Conservation (phyloP, 305 asterid genomes). For the Fraxinus albicans region DNA sequence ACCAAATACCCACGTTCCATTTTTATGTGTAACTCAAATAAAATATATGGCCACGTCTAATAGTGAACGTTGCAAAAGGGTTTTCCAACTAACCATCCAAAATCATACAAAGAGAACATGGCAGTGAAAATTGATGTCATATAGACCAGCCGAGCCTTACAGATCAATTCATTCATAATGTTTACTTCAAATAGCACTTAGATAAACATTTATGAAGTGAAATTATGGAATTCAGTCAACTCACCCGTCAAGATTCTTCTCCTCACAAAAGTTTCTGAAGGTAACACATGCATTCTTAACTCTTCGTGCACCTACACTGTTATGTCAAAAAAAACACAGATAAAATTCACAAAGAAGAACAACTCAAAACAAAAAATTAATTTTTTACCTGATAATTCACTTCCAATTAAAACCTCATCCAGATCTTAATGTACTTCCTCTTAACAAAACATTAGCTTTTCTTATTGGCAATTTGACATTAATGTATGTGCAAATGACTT, state of each 20-base stretch:
- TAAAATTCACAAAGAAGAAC: neutral
- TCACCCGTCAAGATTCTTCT: constrained; percentile 62
- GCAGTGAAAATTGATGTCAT: neutral
- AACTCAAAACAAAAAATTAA: neutral
- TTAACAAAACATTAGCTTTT: neutral
- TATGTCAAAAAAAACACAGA: neutral
- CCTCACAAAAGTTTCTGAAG: constrained; percentile 60
- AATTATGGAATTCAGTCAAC: constrained; percentile 14
- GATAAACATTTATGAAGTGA: neutral
- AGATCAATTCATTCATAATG: neutral
- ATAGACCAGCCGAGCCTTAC: neutral
- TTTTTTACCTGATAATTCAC: constrained; percentile 2
- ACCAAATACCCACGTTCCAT: neutral
- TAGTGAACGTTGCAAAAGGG: neutral
- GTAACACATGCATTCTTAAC: constrained; percentile 58
- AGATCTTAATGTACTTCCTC: constrained; percentile 24
- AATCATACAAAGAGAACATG: neutral
- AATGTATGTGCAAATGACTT: constrained; percentile 4
- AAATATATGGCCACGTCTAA: neutral
- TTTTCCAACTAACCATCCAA: neutral
- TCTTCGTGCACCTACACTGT: constrained; percentile 75
- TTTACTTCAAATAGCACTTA: neutral
- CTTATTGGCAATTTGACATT: neutral
- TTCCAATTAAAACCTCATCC: neutral
- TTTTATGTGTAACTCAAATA: neutral